A percentile compares a stretch with the other conserved stretches of the same genome.
Conservation (phyloP, 176 grass and related monocot genomes). For the Carex pumila region DNA sequence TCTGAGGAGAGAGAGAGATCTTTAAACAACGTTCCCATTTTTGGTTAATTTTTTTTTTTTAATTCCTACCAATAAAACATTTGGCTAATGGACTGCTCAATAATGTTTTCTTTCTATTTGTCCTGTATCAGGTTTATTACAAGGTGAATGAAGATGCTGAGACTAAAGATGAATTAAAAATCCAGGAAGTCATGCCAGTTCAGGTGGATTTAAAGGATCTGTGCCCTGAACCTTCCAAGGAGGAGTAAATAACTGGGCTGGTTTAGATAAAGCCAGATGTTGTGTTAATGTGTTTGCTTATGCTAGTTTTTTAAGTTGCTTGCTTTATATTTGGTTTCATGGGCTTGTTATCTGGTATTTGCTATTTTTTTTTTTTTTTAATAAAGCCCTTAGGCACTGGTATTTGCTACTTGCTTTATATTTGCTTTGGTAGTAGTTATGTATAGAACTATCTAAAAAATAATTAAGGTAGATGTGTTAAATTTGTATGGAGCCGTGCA, state of each 20-base stretch:
- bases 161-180: not conserved
- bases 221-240: not conserved
- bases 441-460: not conserved
- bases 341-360: not conserved
- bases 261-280: not conserved
- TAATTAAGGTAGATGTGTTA: not conserved
- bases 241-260: not conserved
- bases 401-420: not conserved
- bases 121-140: slow-evolving; percentile 43
- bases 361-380: too few species aligned
- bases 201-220: not conserved
- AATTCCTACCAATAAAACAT: too few species aligned
- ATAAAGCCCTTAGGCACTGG: too few species aligned
- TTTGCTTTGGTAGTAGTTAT: not conserved
- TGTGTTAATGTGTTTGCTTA: not conserved
- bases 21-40: too few species aligned
- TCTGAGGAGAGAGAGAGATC: too few species aligned
- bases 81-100: slow-evolving; percentile 7
- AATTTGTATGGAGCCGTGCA: not conserved
- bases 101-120: not conserved
- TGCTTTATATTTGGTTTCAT: not conserved
- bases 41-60: too few species aligned
- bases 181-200: not conserved
- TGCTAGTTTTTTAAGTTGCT: not conserved
- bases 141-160: slow-evolving; percentile 39